A percentile compares a stretch with the other conserved stretches of the same genome.
These are phyloP conservation scores for Elsinoe australis DNA, from an alignment of 2,329 filamentous ascomycete species.

Conservation along the genomic window DNA sequence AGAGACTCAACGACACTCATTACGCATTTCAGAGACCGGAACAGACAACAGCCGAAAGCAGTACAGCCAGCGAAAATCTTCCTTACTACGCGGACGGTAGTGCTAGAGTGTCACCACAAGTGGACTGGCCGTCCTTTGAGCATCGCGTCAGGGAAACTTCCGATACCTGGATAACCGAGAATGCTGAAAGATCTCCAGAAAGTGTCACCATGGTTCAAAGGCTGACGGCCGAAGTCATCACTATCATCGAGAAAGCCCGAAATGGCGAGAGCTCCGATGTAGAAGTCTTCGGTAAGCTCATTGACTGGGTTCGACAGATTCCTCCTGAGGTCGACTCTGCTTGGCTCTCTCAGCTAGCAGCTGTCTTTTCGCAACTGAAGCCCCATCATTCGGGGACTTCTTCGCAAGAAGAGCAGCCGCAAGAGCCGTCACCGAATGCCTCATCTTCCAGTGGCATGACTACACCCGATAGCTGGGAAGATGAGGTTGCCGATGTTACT, in stretches of 20 bases:
- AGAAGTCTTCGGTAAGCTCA: constrained; percentile 1
- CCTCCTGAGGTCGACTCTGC: constrained; percentile 9
- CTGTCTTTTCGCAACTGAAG: constrained; percentile 1
- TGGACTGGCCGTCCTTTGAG: constrained; percentile 6
- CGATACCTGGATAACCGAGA: background rate
- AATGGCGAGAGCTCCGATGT: background rate
- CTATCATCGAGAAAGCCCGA: constrained; percentile 1
- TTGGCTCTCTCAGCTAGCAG: constrained; percentile 4
- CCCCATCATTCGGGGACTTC: background rate
- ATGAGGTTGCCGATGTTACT: background rate
- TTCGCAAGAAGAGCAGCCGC: background rate
- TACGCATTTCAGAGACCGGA: background rate
- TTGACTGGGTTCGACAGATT: constrained; percentile 14
- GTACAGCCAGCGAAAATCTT: too few relatives aligned
- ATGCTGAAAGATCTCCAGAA: background rate
- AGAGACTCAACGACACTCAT: constrained; percentile 10
- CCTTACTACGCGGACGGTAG: background rate
- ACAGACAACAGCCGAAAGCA: background rate
- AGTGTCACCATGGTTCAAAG: constrained; percentile 7
- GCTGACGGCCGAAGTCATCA: constrained; percentile 7
- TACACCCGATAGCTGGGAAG: constrained; percentile 7
- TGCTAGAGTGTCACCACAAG: background rate
- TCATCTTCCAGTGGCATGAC: constrained; percentile 1
- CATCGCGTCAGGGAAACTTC: constrained; percentile 2
- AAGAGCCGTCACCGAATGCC: background rate